These are phyloP conservation scores for Fraxinus platypoda DNA, from an alignment of 305 asterid genomes.

Conservation along the genomic window DNA sequence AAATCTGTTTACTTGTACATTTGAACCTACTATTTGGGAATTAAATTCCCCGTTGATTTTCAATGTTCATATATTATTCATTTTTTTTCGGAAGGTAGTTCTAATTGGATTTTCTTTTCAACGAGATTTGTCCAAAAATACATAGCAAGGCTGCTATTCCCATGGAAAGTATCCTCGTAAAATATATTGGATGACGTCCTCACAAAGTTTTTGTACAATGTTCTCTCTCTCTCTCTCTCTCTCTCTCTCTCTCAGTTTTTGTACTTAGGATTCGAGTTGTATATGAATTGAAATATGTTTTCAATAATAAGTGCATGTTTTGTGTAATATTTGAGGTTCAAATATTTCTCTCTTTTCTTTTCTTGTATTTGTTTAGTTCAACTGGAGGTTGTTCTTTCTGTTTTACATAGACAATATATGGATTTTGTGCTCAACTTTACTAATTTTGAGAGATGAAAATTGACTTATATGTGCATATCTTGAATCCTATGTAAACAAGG, in stretches of 20 bases:
- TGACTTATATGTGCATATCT: background rate
- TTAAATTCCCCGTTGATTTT: constrained; percentile 22
- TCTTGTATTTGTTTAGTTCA: background rate
- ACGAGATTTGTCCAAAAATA: constrained; percentile 24
- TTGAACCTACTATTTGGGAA: constrained; percentile 16
- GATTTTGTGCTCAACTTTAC: background rate
- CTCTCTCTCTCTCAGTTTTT: background rate
- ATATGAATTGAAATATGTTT: constrained; percentile 22
- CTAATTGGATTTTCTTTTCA: constrained; percentile 24
- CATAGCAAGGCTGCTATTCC: constrained; percentile 17
- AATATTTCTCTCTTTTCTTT: background rate
- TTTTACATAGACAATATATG: background rate
- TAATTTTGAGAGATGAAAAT: background rate
- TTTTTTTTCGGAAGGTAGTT: constrained; percentile 50
- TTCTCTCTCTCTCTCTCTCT: background rate
- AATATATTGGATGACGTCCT: constrained; percentile 23
- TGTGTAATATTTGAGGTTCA: constrained; percentile 15
- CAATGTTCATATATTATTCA: constrained; percentile 27
- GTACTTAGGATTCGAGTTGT: constrained; percentile 18
- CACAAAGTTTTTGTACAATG: constrained; percentile 26
- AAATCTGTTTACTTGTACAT: constrained; percentile 34
- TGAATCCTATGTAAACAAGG: background rate
- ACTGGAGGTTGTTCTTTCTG: background rate
- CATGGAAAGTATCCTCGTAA: constrained; percentile 21
- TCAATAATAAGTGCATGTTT: constrained; percentile 15